These are phyloP conservation scores for Erodium trifolium DNA, from an alignment of 441 rosid species.

Conservation along the genomic window DNA sequence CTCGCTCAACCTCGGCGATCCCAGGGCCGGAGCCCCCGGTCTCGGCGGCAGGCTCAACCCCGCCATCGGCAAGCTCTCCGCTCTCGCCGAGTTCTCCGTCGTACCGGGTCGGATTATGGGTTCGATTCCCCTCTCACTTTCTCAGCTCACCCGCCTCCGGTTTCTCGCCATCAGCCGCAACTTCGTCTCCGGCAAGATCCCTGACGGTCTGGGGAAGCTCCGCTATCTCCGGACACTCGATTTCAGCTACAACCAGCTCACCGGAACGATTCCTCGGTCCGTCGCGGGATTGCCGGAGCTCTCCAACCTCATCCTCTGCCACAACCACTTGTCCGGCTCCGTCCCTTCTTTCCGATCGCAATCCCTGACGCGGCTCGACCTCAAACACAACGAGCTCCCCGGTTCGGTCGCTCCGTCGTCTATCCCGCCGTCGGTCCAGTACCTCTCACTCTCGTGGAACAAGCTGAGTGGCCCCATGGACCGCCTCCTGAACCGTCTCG, in stretches of 20 bases:
- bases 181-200: conserved; percentile 59
- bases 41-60: conserved; percentile 60
- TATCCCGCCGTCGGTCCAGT: conserved; percentile 56
- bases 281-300: conserved; percentile 58
- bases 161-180: conserved; percentile 71
- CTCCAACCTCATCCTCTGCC: conserved; percentile 64
- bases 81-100: conserved; percentile 58
- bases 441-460: conserved; percentile 71
- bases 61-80: conserved; percentile 63
- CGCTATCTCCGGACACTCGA: conserved; percentile 63
- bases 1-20: conserved; percentile 81
- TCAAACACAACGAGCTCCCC: conserved; percentile 61
- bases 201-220: conserved; percentile 50
- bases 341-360: conserved; percentile 59
- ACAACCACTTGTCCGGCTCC: conserved; percentile 72
- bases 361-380: conserved; percentile 56
- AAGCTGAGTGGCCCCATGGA: conserved; percentile 59
- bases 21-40: conserved; percentile 80
- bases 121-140: conserved; percentile 49
- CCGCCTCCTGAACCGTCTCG: conserved; percentile 42
- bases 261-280: conserved; percentile 46
- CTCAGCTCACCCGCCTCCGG: conserved; percentile 50
- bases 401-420: conserved; percentile 44
- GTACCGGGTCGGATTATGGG: conserved; percentile 82
- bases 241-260: conserved; percentile 79